Base-by-base conservation (phyloP, 352 stramenopile genomes). In the Globisporangium sylvaticum region DNA sequence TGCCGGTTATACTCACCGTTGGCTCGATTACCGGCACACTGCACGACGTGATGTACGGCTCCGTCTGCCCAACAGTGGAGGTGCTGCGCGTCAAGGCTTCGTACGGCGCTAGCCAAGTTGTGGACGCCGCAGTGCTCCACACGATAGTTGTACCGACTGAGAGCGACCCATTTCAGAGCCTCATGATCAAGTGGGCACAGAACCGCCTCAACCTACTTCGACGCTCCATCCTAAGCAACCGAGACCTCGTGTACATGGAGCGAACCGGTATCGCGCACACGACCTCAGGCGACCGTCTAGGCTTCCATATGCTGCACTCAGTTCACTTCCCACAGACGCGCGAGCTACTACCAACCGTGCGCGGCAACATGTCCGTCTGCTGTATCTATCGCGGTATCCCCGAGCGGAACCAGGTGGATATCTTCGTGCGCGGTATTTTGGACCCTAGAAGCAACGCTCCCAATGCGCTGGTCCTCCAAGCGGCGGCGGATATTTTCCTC, bases 161-260 rank as follows among this genome's bases (percentile, higher is more conserved):
- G 9, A 44, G 42, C 3, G 42, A 65, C 3, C 59, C 59, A 25
- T 54, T 78, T 24, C 77, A 81, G 54, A 68, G 71, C 12, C 65
- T 81, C n/a, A 48, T 70, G 0, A 62, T 79, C 31, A 79, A 79
- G 62, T 81, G 75, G 75, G 73, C 74, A 62, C 70, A 55, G 50
- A 39, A 25, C 15, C 24, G 42, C 5, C 34, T 24, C 53, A 58
- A 7, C 10, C 14, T 39, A 1, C 29, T 42, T 4, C 24, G 22
- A 4, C 32, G 60, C 15, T 7, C 53, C 15, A 18, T 76, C 34
- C 42, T 76, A 2, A 70, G 73, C 29, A 78, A 77, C 67, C 76
- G 76, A 1, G 76, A 83, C 72, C 80, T 80, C 60, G 73, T 83
- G 3, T 80, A 79, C 67, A 58, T 80, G 2, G 76, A 83, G 32